Base-by-base conservation (phyloP, 352 stramenopile genomes). In the Pythium periplocum region DNA sequence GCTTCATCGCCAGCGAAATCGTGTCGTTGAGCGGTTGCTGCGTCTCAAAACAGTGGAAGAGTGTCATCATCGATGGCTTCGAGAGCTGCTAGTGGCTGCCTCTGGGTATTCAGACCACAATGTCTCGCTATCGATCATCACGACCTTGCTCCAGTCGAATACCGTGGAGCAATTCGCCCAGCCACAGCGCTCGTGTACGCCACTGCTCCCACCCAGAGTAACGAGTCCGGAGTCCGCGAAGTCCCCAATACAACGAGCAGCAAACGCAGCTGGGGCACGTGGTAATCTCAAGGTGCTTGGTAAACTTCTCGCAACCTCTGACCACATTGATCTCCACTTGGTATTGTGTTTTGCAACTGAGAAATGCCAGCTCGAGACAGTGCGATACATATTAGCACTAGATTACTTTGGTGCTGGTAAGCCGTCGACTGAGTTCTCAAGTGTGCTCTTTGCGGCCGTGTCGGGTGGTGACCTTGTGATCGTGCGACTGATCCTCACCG, bases 21-120 rank as follows among this genome's bases (percentile, higher is more conserved):
- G 33, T 4, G 53, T 66, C 8, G 53, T 66, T 9, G 37, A 45
- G 4, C 58, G 53, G 53, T 53, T 59, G 45, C 45, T 52, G 3
- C 6, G 6, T 47, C 12, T 31, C 2, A 4, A 4, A 38, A 37
- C 6, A 36, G 7, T 53, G 5, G 17, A 30, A 4, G 36, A 10
- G 9, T 2, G 51, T 17, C 53, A 46, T 1, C 30, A 11, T 4
- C 26, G 35, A 4, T 47, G 37, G 35, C 33, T 38, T 4, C 2
- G 12, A 0, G 42, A 55, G 26, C 17, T 55, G 11, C 4, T 53
- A 33, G 6, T 59, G 4, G 57, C 49, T 12, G 38, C 38, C 7
- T 42, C 7, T 12, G 7, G 12, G 38, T 42, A 42, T 12, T 8
- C 7, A 12, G 12, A 42, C 12, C 38, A 42, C 38, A 42, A 8